Base-by-base conservation (phyloP, 306 rosid genomes). In the Malus fusca region DNA sequence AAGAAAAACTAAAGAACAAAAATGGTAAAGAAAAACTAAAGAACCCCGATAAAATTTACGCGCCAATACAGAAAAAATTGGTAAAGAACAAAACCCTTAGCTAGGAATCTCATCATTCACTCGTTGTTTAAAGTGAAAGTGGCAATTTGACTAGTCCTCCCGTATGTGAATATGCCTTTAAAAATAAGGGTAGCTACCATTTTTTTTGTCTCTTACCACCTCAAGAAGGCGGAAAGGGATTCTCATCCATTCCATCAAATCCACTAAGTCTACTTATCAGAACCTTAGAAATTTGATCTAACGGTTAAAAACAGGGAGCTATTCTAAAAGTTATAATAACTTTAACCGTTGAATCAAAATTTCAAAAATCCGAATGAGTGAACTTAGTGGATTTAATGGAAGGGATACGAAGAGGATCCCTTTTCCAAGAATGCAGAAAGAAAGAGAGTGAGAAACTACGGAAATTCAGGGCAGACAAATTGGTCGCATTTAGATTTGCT, bases 391-490 rank as follows among this genome's bases (percentile, higher is more conserved):
- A 0, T 4, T 5, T 31, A 6, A 5, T 31, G 0, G 5, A 31
- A 31, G 1, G 0, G 35, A 31, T 31, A 1, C 5, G 1, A 4
- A 31, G 35, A 1, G 26, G 2, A 4, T 30, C 4, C 4, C 33
- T 30, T 30, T 30, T 30, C 33, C 23, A 15, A 48, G 13, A 25
- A 72, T 13, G 2, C 43, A 56, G 22, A 15, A 9, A 44, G 25
- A 66, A 46, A 5, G 25, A 61, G 19, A n/a, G 33, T 52, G 52
- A 80, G 76, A 42, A 58, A 40, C 75, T 69, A 48, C 75, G 46
- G 35, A 48, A 74, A 80, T 68, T 13, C 19, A n/a, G 71, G 77
- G 66, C 18, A 73, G 68, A 40, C 56, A 73, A 55, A 37, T 72
- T 22, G 35, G 58, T 31, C 23, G 6, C 22, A 64, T 11, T 64